These are phyloP conservation scores for Lathyrus oleraceus DNA, from an alignment of 306 rosid species.

Conservation along the genomic window DNA sequence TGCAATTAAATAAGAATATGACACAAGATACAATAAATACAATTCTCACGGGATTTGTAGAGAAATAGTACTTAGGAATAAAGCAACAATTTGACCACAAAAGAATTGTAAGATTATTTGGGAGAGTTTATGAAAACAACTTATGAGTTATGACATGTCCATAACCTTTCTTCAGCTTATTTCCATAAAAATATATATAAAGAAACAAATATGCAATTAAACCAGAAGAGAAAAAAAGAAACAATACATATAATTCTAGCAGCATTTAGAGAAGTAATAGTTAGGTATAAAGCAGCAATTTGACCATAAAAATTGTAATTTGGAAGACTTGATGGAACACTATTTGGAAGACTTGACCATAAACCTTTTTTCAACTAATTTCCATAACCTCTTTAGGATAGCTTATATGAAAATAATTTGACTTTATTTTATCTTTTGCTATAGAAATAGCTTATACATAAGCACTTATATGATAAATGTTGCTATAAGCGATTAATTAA, in stretches of 20 bases:
- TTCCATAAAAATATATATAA: background rate
- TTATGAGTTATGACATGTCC: background rate
- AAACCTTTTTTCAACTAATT: background rate
- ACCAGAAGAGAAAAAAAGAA: slow-evolving; percentile 1
- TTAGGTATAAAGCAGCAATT: slow-evolving; percentile 1
- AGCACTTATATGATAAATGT: background rate
- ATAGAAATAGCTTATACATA: background rate
- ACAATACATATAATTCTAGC: background rate
- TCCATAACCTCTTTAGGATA: background rate
- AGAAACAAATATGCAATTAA: background rate
- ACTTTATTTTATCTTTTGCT: background rate
- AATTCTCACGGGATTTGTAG: background rate
- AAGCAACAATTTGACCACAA: background rate
- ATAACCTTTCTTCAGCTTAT: background rate
- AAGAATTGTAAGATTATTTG: background rate
- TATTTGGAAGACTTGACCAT: background rate
- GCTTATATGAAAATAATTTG: background rate
- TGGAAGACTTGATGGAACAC: background rate
- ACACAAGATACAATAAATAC: background rate
- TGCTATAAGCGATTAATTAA: background rate
- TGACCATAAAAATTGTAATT: background rate
- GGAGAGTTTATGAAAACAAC: background rate
- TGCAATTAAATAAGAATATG: background rate
- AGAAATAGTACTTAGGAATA: slow-evolving; percentile 9
- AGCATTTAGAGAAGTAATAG: background rate